These are phyloP conservation scores for Penicillium decumbens DNA, from an alignment of 2,329 filamentous ascomycete species.

Conservation along the genomic window DNA sequence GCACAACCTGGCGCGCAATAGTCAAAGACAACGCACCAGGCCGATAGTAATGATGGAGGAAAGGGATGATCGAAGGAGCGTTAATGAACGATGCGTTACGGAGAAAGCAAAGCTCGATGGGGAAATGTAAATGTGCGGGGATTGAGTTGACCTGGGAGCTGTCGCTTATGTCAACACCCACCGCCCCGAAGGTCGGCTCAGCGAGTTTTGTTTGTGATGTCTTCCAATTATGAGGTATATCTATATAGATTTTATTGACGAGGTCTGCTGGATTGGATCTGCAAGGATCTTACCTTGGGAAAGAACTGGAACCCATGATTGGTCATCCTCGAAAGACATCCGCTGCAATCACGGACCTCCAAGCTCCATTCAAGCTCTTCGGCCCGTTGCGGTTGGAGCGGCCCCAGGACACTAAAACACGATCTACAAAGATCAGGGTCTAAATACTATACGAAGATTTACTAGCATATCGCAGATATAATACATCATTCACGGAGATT, in stretches of 20 bases:
- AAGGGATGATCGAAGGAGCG: background rate
- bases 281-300: background rate
- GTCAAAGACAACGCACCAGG: constrained; percentile 8
- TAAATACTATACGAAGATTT: background rate
- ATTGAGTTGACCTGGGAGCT: constrained; percentile 12
- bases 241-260: background rate
- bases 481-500: background rate
- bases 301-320: constrained; percentile 7
- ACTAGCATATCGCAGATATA: background rate
- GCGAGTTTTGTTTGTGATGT: background rate
- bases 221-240: background rate
- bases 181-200: background rate
- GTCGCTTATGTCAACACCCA: constrained; percentile 24
- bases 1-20: constrained; percentile 11
- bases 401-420: background rate
- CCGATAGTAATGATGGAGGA: background rate
- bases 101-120: constrained; percentile 1
- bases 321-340: constrained; percentile 1
- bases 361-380: constrained; percentile 7
- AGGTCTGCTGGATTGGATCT: background rate
- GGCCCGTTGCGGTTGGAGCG: constrained; percentile 1
- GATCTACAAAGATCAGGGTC: background rate
- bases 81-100: background rate
- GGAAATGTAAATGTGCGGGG: constrained; percentile 14
- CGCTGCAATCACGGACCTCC: constrained; percentile 5